These are phyloP conservation scores for Cytidiella melzeri DNA, from an alignment of 768 basidiomycete species.

Conservation along the genomic window DNA sequence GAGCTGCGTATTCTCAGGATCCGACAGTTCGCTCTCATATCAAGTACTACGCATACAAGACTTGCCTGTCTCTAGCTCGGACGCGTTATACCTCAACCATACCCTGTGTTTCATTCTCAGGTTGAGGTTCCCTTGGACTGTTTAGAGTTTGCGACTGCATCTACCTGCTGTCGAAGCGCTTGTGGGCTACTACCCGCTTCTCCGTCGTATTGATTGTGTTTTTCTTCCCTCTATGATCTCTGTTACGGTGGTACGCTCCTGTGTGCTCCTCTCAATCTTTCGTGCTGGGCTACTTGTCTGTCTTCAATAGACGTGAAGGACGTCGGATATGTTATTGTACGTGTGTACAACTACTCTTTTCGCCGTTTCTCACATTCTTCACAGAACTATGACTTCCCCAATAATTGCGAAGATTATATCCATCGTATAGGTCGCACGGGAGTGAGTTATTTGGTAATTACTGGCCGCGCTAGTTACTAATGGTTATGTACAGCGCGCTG, in stretches of 20 bases:
- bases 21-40: conserved; percentile 31
- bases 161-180: conserved; percentile 43
- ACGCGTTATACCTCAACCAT: conserved; percentile 36
- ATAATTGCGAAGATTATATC: conserved; percentile 97
- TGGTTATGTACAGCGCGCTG: conserved; percentile 59
- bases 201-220: conserved; percentile 41
- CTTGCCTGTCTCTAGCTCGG: conserved; percentile 50
- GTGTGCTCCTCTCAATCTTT: conserved; percentile 21
- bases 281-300: conserved; percentile 9
- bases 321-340: conserved; percentile 92
- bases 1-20: conserved; percentile 32
- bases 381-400: conserved; percentile 96
- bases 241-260: conserved; percentile 11
- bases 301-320: conserved; percentile 87
- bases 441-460: conserved; percentile 34
- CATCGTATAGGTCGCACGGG: conserved; percentile 99
- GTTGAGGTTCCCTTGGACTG: conserved; percentile 36
- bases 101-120: conserved; percentile 19
- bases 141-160: conserved; percentile 30
- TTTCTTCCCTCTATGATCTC: conserved; percentile 28
- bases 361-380: neutral
- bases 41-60: conserved; percentile 40
- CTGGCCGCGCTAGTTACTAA: neutral
- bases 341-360: conserved; percentile 28
- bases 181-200: conserved; percentile 28